Conservation (phyloP, 2,329 filamentous ascomycete species). For the Amauroascus niger region DNA sequence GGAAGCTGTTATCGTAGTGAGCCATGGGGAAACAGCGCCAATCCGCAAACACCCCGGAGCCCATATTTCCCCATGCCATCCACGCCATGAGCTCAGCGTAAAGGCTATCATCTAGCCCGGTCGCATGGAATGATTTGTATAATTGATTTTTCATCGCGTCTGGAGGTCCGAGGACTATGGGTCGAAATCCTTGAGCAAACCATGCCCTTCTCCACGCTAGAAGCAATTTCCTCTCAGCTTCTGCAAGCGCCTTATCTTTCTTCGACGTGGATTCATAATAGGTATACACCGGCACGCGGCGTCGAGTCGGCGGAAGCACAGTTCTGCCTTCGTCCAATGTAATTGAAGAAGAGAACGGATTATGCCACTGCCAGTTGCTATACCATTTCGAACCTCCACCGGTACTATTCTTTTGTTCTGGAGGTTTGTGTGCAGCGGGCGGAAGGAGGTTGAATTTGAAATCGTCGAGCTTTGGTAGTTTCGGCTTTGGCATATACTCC, state of each 20-base stretch:
- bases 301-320: conserved; percentile 65
- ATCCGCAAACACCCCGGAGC: conserved; percentile 68
- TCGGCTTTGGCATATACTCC: conserved; percentile 29
- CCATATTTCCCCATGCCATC: conserved; percentile 90
- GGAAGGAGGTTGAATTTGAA: conserved; percentile 57
- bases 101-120: conserved; percentile 50
- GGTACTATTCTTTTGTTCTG: conserved; percentile 66
- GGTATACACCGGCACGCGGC: conserved; percentile 71
- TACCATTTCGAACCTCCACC: conserved; percentile 75
- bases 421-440: conserved; percentile 59
- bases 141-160: conserved; percentile 77
- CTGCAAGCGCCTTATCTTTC: conserved; percentile 54
- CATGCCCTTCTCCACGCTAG: conserved; percentile 85
- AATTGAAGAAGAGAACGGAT: conserved; percentile 74
- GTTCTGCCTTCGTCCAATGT: conserved; percentile 72
- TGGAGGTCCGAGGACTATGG: conserved; percentile 65
- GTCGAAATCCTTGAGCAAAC: conserved; percentile 89
- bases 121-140: conserved; percentile 58
- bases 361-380: conserved; percentile 80
- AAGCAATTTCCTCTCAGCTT: conserved; percentile 68
- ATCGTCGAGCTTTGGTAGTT: conserved; percentile 45
- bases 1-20: conserved; percentile 58
- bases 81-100: conserved; percentile 68
- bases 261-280: conserved; percentile 67
- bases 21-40: conserved; percentile 80